phyloP scores from a whole-genome alignment of 2,329 filamentous ascomycete genomes.

The Simplicillium sp. region DNA sequence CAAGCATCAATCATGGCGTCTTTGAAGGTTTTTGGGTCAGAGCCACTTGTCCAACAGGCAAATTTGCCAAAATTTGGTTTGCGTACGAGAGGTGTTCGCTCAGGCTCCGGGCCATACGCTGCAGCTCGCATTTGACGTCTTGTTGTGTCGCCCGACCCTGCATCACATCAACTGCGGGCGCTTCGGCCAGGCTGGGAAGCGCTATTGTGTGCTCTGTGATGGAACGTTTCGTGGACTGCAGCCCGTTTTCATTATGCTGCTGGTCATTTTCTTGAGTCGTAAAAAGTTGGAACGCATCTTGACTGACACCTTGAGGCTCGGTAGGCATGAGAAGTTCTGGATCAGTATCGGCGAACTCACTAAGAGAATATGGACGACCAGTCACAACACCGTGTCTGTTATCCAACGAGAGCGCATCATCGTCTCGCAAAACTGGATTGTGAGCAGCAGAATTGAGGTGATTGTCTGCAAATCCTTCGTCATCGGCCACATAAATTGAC shows the following conservation, averaged over 20 bases:
- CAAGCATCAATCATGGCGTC: no score
- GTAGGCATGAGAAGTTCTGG: background rate
- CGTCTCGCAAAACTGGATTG: slow-evolving; percentile 18
- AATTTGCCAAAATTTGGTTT: background rate
- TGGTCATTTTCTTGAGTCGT: no score
- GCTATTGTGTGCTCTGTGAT: no score
- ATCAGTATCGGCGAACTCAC: background rate
- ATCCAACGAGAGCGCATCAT: background rate
- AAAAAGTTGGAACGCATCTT: no score
- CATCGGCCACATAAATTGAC: slow-evolving; percentile 52
- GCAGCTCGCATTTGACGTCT: background rate
- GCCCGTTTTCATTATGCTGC: no score
- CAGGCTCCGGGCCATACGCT: slow-evolving; percentile 1
- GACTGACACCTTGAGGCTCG: no score
- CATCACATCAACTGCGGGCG: background rate
- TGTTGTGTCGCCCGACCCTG: background rate
- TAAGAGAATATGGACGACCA: background rate
- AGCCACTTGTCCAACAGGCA: background rate
- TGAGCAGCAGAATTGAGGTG: slow-evolving; percentile 35
- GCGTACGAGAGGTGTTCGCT: slow-evolving; percentile 1
- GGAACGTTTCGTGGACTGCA: no score
- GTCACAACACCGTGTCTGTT: background rate
- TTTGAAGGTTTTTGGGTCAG: no score
- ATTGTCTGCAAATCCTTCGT: no score
- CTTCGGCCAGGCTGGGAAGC: background rate